phyloP scores from a whole-genome alignment of 495 filamentous ascomycete genomes.

The Penicillium coffeae region DNA sequence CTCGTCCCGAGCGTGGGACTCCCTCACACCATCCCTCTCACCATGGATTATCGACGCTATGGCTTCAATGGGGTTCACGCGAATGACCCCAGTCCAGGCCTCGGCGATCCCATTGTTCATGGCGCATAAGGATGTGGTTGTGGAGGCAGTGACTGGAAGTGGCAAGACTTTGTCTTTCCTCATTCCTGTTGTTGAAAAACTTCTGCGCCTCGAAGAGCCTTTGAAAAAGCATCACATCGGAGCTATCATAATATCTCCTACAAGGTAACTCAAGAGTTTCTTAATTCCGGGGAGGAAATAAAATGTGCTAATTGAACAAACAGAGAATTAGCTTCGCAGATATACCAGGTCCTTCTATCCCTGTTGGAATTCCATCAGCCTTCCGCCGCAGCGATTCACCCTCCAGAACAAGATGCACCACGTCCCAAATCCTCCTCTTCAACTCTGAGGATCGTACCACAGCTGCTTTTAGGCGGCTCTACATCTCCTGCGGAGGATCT shows the following conservation, averaged over 20 bases:
- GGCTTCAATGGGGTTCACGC: constrained; percentile 74
- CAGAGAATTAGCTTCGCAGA: constrained; percentile 87
- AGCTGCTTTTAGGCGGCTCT: constrained; percentile 84
- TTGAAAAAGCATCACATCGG: constrained; percentile 85
- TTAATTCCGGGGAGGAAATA: background rate
- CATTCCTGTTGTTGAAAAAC: constrained; percentile 81
- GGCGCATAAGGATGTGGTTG: constrained; percentile 93
- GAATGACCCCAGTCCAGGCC: constrained; percentile 92
- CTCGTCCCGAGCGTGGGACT: constrained; percentile 69
- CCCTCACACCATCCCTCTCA: constrained; percentile 70
- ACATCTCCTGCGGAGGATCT: constrained; percentile 82
- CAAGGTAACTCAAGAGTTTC: constrained; percentile 54
- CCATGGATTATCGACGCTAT: constrained; percentile 89
- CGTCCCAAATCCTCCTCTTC: constrained; percentile 47
- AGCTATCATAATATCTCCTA: constrained; percentile 88
- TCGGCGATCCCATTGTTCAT: constrained; percentile 90
- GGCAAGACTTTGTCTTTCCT: constrained; percentile 93
- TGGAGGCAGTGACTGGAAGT: constrained; percentile 93
- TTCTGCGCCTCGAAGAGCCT: constrained; percentile 70
- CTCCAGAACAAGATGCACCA: constrained; percentile 50
- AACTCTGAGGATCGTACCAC: constrained; percentile 64
- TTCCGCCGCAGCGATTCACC: constrained; percentile 61
- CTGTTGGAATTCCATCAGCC: constrained; percentile 77
- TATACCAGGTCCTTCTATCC: constrained; percentile 73
- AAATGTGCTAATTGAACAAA: constrained; percentile 9